A percentile compares a stretch with the other conserved stretches of the same genome.
These are phyloP conservation scores for Colletotrichum coccodes DNA, from an alignment of 2,329 filamentous ascomycete genomes.

Conservation along the genomic window DNA sequence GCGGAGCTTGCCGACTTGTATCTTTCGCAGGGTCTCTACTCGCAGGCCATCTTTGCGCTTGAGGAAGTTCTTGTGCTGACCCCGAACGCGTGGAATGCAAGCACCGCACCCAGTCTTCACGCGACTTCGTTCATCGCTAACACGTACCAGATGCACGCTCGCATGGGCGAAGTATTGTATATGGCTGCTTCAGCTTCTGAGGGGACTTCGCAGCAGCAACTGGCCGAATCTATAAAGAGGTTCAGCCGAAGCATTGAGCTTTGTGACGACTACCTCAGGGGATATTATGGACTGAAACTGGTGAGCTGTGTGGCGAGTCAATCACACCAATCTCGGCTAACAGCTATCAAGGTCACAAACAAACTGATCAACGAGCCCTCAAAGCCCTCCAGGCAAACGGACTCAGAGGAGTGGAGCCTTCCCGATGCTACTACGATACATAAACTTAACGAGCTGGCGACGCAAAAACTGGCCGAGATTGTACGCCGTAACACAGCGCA, in stretches of 20 bases:
- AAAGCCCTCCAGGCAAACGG: conserved; percentile 57
- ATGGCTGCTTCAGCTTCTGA: conserved; percentile 67
- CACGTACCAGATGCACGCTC: conserved; percentile 80
- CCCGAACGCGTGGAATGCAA: conserved; percentile 95
- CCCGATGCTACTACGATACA: conserved; percentile 70
- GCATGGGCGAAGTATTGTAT: conserved; percentile 84
- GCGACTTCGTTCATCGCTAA: background rate
- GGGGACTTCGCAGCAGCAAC: conserved; percentile 57
- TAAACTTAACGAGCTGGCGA: conserved; percentile 77
- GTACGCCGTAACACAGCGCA: conserved; percentile 70
- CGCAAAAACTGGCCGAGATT: conserved; percentile 80
- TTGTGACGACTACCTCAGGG: conserved; percentile 91
- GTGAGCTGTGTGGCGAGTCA: conserved; percentile 54
- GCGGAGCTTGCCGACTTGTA: conserved; percentile 91
- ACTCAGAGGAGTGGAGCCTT: conserved; percentile 60
- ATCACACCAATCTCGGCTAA: background rate
- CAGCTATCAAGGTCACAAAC: conserved; percentile 55
- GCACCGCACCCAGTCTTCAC: conserved; percentile 41
- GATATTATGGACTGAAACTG: conserved; percentile 90
- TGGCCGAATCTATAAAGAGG: conserved; percentile 81
- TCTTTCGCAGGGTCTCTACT: conserved; percentile 78
- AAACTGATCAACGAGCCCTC: conserved; percentile 56
- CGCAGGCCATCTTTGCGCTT: conserved; percentile 86
- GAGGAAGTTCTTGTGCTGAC: conserved; percentile 90
- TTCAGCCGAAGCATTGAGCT: conserved; percentile 94